A percentile compares a stretch with the other conserved stretches of the same genome.
These are phyloP conservation scores for Backusella circina DNA, from an alignment of 192 early-diverging fungal species.

Conservation along the genomic window DNA sequence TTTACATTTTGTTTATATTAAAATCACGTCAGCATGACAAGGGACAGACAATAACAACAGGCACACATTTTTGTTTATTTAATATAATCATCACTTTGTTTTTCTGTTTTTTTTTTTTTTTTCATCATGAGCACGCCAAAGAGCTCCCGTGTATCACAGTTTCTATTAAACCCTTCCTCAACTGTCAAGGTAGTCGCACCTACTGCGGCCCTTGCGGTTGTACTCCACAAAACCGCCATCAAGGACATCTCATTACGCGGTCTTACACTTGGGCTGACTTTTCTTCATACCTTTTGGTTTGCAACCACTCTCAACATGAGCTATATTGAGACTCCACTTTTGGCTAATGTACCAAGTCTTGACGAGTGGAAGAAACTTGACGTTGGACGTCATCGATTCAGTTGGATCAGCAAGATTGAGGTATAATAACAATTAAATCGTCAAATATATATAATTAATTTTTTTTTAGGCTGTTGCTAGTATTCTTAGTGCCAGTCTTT, in stretches of 20 bases:
- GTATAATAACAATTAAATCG: not conserved
- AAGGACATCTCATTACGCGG: slow-evolving; percentile 17
- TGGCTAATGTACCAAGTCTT: not conserved
- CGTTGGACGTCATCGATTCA: slow-evolving; percentile 20
- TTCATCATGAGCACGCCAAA: not conserved
- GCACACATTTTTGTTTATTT: not conserved
- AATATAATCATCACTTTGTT: not conserved
- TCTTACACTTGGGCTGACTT: slow-evolving; percentile 16
- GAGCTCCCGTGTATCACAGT: slow-evolving; percentile 7
- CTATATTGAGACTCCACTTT: slow-evolving; percentile 18
- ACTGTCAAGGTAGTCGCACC: slow-evolving; percentile 19
- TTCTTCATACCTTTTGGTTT: slow-evolving; percentile 26
- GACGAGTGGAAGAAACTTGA: slow-evolving; percentile 11
- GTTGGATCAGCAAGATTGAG: slow-evolving; percentile 29
- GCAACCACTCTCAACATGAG: slow-evolving; percentile 23
- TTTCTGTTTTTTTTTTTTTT: not conserved
- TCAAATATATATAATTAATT: too few relatives aligned
- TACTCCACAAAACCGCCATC: slow-evolving; percentile 14
- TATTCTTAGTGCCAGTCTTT: slow-evolving; percentile 19
- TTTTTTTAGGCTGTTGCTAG: slow-evolving; percentile 8
- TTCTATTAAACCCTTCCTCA: slow-evolving; percentile 23
- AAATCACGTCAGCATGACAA: not conserved
- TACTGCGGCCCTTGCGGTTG: slow-evolving; percentile 6
- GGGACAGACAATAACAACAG: not conserved
- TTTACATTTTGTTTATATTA: not conserved